Conservation (phyloP, 352 stramenopile genomes). For the Blastocystis sp. region DNA sequence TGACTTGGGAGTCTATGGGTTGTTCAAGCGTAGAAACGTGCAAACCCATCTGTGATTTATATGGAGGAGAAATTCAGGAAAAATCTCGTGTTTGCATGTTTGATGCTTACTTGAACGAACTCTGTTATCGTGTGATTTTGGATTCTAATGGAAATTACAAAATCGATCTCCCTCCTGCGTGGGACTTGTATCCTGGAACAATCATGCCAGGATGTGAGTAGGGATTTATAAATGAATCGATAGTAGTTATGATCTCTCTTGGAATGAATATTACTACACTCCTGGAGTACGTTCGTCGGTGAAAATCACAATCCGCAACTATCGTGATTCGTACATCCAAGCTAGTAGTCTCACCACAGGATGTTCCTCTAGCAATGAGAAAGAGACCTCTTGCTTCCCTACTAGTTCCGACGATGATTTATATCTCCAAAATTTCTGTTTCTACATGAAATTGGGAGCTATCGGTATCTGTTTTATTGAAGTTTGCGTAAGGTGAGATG, state of each 20-base stretch:
- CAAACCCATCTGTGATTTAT: not conserved
- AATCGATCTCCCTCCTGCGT: constrained; percentile 21
- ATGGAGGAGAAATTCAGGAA: not conserved
- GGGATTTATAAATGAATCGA: not conserved
- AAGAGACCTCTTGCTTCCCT: constrained; percentile 22
- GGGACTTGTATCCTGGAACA: not conserved
- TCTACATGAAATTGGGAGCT: constrained; percentile 47
- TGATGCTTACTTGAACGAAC: not conserved
- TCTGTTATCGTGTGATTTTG: constrained; percentile 22
- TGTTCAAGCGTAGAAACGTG: not conserved
- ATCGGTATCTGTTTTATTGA: constrained; percentile 8
- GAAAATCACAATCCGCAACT: constrained; percentile 5
- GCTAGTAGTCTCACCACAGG: not conserved
- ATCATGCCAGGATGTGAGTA: not conserved
- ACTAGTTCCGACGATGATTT: not conserved
- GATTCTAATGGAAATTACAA: not conserved
- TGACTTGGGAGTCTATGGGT: constrained; percentile 9
- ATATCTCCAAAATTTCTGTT: not conserved
- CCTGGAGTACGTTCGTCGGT: not conserved
- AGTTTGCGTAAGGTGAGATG: not conserved
- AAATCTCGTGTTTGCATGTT: not conserved
- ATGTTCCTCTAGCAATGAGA: not conserved
- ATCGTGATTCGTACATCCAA: constrained; percentile 18
- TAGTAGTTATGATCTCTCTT: constrained; percentile 23
- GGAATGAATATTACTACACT: constrained; percentile 2